phyloP scores from a whole-genome alignment of 805 yeast species.

The Saturnispora saitoi region DNA sequence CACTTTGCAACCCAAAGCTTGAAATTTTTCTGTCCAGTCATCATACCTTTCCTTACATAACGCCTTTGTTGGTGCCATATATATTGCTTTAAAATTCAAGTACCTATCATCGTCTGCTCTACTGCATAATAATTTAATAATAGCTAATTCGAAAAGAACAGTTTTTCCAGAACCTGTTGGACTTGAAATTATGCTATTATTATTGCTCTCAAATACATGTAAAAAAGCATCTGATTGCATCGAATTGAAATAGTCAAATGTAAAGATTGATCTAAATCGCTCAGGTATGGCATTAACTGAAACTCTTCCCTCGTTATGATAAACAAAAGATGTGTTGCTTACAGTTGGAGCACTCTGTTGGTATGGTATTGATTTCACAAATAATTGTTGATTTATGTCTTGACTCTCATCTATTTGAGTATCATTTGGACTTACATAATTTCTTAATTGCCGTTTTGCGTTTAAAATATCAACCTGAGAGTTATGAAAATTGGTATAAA shows the following conservation, averaged over 20 bases:
- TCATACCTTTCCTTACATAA: slow-evolving; percentile 93
- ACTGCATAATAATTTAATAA: slow-evolving; percentile 35
- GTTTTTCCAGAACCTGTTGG: slow-evolving; percentile 98
- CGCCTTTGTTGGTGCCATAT: slow-evolving; percentile 89
- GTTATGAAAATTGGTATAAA: background rate
- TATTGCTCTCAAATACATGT: slow-evolving; percentile 82
- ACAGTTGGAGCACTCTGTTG: background rate
- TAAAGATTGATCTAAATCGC: slow-evolving; percentile 28
- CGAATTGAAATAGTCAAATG: slow-evolving; percentile 44
- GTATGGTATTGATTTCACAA: background rate
- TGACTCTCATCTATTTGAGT: background rate
- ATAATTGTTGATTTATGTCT: background rate
- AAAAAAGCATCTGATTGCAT: slow-evolving; percentile 88
- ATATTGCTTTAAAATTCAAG: slow-evolving; percentile 79
- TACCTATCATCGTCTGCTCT: slow-evolving; percentile 55
- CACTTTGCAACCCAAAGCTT: slow-evolving; percentile 80
- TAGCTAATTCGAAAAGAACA: slow-evolving; percentile 76
- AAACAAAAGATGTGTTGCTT: background rate
- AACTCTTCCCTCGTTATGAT: background rate
- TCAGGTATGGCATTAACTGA: slow-evolving; percentile 27
- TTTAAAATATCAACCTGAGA: background rate
- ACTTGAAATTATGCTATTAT: slow-evolving; percentile 91
- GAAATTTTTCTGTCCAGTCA: slow-evolving; percentile 65
- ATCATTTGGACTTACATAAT: background rate
- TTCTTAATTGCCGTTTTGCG: background rate